Evolutionary conservation across 768 basidiomycete species (phyloP).

Genomic region (Kwoniella sp.): DNA sequence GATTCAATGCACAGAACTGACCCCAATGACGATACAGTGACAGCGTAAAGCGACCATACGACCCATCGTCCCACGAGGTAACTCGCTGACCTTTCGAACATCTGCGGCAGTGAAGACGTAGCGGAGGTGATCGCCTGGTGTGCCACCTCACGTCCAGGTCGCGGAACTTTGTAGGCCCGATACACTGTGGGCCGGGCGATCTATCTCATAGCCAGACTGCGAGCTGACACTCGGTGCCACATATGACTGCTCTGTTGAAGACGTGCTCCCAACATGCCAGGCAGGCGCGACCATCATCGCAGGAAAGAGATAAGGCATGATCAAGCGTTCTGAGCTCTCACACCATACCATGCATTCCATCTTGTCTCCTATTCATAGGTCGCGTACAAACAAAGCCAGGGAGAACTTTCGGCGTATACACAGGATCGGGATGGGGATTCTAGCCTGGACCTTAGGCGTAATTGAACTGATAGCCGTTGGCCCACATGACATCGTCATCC

Average conservation of each 20-base stretch:
- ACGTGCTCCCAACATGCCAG: conserved; percentile 52
- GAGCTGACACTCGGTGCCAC: too few species aligned
- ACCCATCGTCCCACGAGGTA: background rate
- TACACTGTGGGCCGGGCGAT: too few species aligned
- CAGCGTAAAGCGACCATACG: background rate
- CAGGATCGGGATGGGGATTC: background rate
- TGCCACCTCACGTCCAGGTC: conserved; percentile 59
- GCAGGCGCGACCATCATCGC: conserved; percentile 46
- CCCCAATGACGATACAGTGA: background rate
- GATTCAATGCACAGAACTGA: background rate
- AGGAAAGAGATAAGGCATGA: background rate
- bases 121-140: conserved; percentile 97
- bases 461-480: conserved; percentile 10
- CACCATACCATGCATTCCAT: too few species aligned
- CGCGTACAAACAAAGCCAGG: too few species aligned
- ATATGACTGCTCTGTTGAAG: background rate
- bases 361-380: too few species aligned
- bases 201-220: too few species aligned
- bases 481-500: conserved; percentile 2
- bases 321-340: too few species aligned
- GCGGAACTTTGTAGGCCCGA: background rate
- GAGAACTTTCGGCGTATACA: too few species aligned
- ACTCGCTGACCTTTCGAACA: too few species aligned
- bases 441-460: background rate
- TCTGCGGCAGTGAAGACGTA: conserved; percentile 65